Evolutionary conservation across 345 rosid species (phyloP), one percentile per base, ranked within the genome.

Genomic region (Gossypium rotundifolium): DNA sequence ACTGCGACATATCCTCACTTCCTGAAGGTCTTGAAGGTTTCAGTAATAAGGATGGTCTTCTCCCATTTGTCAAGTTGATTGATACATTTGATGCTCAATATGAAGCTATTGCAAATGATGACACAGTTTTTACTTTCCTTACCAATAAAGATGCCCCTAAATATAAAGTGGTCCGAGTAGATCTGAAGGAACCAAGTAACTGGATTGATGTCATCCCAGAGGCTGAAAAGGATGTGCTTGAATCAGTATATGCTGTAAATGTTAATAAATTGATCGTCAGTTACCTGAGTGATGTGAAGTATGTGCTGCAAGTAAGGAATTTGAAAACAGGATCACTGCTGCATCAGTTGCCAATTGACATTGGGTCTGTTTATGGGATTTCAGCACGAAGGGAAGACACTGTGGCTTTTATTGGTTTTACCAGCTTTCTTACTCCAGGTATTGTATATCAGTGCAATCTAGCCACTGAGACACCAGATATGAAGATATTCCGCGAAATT

Each of bases 261-360:
- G 84, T 71, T 42, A 84, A 85, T 75, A 87, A 91, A 82, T 78
- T 94, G 83, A 87, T 91, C 70, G 77, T 91, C 14, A 84, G 91
- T 76, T 94, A 94, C 88, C 83, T 94, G 83, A 89, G 97, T 73
- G 97, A 91, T 76, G 98, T 89, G 74, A 91, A 91, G 83, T 81
- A 85, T 77, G 86, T 87, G 38, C 51, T 94, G 75, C 94, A 94
- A 83, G 78, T 92, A 71, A 91, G 96, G 81, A 93, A 94, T 77
- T 82, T 91, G 75, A 76, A 84, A 54, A 86, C 92, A 6, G 97
- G 98, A 63, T 83, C 90, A 42, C 64, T 92, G 75, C 84, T 91
- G 80, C 93, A 92, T 70, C 85, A 72, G 22, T 81, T 94, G 66
- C 95, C 96, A 46, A 83, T 94, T 66, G 97, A 85, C 70, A 93